Evolutionary conservation across 768 basidiomycete genomes (phyloP), one percentile per base, ranked within the genome.

Genomic region (Calocera cornea): DNA sequence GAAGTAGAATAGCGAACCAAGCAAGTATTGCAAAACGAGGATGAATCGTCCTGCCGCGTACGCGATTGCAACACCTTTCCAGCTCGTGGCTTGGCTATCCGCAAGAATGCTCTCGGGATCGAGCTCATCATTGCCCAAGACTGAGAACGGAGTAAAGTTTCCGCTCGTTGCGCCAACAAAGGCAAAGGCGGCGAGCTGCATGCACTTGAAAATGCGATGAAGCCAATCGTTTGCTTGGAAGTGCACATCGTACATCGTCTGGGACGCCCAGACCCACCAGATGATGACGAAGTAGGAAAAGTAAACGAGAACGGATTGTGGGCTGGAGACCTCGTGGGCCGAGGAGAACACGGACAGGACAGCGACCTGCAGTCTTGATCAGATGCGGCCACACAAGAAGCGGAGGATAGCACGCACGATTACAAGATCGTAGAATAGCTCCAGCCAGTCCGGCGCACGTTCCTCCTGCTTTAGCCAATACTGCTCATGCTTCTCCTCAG

Each of bases 231-330:
- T 50, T 31, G 44, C 44, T 22, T 54, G 66, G 38, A 67, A 67
- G 33, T 54, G 66, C n/a, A 67, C 60, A 31, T 67, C 54, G 66
- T 67, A 67, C 38, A 54, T 54, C 38, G 54, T 54, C 36, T 67
- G 66, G 54, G 44, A 50, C 2, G 66, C 66, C 66, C 66, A 67
- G 16, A 67, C 60, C 66, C 66, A 67, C 66, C 66, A 67, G 22
- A 67, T 54, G 31, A 67, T 54, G 17, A 54, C 66, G 49, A 67
- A 67, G 54, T 50, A 67, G 29, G 50, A 54, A 17, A 67, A 54
- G 54, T 67, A 67, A 22, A 60, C 27, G 54, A 60, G 54, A 2
- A 60, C 54, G 7, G 54, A 60, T 27, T 60, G 54, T 10, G 54
- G 54, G 54, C 54, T 60, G 24, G 54, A 60, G 54, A 60, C 54